Conservation (phyloP, 2,329 filamentous ascomycete genomes). For the Trichoderma arundinaceum region DNA sequence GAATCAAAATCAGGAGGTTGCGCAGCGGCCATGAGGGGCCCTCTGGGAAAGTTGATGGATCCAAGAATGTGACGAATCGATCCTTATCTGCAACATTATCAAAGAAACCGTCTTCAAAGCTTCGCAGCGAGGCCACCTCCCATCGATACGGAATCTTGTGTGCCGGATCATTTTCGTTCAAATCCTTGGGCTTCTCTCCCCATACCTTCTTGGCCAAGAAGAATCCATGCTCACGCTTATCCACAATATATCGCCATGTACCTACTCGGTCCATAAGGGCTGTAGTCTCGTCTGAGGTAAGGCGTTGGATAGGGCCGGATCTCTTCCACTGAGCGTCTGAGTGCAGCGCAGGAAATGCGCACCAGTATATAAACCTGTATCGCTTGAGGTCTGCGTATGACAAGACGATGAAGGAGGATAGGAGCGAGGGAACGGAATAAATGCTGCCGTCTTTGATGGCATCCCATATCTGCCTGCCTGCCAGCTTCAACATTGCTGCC, state of each 20-base stretch:
- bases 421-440: constrained; percentile 89
- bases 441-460: constrained; percentile 96
- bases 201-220: constrained; percentile 85
- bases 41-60: constrained; percentile 87
- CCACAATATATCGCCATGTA: constrained; percentile 84
- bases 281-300: constrained; percentile 74
- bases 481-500: constrained; percentile 74
- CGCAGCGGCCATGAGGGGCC: constrained; percentile 92
- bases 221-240: constrained; percentile 88
- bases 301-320: constrained; percentile 56
- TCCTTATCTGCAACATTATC: constrained; percentile 72
- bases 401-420: constrained; percentile 86
- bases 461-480: constrained; percentile 92
- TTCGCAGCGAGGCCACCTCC: constrained; percentile 75
- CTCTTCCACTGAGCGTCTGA: constrained; percentile 84
- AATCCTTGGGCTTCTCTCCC: constrained; percentile 47
- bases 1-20: constrained; percentile 84
- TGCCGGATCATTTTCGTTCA: constrained; percentile 55
- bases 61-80: constrained; percentile 83
- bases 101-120: constrained; percentile 90
- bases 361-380: constrained; percentile 98
- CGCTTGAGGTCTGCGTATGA: constrained; percentile 97
- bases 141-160: constrained; percentile 70
- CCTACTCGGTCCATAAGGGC: constrained; percentile 81
- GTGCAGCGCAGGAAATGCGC: constrained; percentile 91